phyloP scores from a whole-genome alignment of 1,139 yeast genomes.

The Torulaspora globosa region DNA sequence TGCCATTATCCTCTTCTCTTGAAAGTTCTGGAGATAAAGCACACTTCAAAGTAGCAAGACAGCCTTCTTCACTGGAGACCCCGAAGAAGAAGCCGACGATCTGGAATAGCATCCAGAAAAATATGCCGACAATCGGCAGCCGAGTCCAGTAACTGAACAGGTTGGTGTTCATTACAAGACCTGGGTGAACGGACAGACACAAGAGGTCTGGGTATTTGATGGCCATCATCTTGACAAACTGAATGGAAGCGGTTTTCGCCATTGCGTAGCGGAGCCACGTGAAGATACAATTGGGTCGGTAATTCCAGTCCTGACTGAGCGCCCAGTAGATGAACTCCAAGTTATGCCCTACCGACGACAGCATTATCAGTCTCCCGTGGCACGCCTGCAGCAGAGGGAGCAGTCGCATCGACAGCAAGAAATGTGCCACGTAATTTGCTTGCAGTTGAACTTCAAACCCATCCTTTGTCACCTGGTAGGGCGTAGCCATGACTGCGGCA shows the following conservation, averaged over 20 bases:
- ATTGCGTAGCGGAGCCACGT: constrained; percentile 77
- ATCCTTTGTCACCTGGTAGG: constrained; percentile 59
- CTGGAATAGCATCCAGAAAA: constrained; percentile 67
- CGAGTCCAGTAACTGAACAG: constrained; percentile 71
- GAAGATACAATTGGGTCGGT: constrained; percentile 60
- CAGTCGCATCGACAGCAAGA: constrained; percentile 60
- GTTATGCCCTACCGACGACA: constrained; percentile 68
- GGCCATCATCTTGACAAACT: constrained; percentile 62
- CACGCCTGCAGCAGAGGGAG: constrained; percentile 50
- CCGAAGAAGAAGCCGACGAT: constrained; percentile 67
- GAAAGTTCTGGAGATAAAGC: constrained; percentile 54
- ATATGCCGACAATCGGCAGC: constrained; percentile 67
- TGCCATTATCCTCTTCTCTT: constrained; percentile 59
- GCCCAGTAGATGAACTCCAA: constrained; percentile 50
- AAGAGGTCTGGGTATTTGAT: constrained; percentile 62
- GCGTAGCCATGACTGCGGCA: constrained; percentile 80
- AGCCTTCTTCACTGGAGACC: constrained; percentile 66
- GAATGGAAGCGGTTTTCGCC: constrained; percentile 79
- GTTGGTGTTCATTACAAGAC: constrained; percentile 76
- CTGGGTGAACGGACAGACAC: constrained; percentile 75
- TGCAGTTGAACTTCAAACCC: constrained; percentile 78
- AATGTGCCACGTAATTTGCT: constrained; percentile 74
- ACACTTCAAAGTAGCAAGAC: constrained; percentile 60
- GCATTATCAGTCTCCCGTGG: constrained; percentile 53
- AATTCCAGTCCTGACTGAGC: constrained; percentile 51